A percentile compares a stretch with the other conserved stretches of the same genome.
Conservation (phyloP, 2,329 filamentous ascomycete genomes). For the Cadophora sp. region DNA sequence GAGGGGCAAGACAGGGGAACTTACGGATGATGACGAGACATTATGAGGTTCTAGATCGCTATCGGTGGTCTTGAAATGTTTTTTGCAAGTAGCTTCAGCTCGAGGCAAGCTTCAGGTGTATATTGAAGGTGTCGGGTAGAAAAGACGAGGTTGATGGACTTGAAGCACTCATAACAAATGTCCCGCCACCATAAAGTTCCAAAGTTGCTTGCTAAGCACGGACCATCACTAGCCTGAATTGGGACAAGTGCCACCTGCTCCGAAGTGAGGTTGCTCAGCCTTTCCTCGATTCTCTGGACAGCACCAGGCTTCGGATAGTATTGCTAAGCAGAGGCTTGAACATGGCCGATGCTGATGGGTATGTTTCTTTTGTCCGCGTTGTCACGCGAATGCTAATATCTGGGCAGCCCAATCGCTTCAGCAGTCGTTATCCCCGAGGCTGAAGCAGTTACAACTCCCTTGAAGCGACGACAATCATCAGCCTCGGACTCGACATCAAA, state of each 20-base stretch:
- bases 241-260: not conserved
- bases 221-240: constrained; percentile 22
- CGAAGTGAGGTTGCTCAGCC: constrained; percentile 16
- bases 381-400: constrained; percentile 27
- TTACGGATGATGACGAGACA: constrained; percentile 68
- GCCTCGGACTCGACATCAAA: constrained; percentile 56
- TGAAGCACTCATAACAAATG: not conserved
- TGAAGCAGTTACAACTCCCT: constrained; percentile 29
- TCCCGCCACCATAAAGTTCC: constrained; percentile 11
- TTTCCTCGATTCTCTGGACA: not conserved
- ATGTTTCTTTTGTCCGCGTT: not conserved
- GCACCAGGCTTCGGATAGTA: not conserved
- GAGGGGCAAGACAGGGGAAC: constrained; percentile 45
- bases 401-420: constrained; percentile 44
- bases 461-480: constrained; percentile 58
- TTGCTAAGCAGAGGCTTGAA: constrained; percentile 15
- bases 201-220: constrained; percentile 31
- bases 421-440: constrained; percentile 45
- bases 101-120: constrained; percentile 2
- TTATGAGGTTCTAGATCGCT: constrained; percentile 25
- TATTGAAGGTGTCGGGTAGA: constrained; percentile 3
- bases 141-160: not conserved
- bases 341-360: constrained; percentile 39
- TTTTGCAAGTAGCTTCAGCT: constrained; percentile 2
- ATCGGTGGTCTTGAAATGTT: not conserved